These are phyloP conservation scores for Clavispora carvajalis DNA, from an alignment of 805 yeast species.

Conservation along the genomic window DNA sequence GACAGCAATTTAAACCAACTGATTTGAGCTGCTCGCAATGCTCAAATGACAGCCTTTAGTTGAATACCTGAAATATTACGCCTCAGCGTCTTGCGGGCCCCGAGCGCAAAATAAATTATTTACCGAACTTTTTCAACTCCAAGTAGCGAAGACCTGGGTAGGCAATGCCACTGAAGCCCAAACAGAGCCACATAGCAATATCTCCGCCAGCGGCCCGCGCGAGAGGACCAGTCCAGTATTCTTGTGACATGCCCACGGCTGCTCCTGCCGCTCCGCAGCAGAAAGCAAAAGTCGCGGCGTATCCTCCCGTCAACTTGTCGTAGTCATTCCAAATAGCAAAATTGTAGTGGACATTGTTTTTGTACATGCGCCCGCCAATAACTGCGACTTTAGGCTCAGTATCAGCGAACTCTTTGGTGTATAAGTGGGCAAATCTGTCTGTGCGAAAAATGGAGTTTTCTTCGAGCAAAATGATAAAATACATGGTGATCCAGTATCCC, in stretches of 20 bases:
- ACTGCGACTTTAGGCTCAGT: constrained; percentile 6
- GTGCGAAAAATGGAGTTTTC: constrained; percentile 72
- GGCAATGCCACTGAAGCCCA: constrained; percentile 61
- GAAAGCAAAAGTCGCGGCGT: constrained; percentile 66
- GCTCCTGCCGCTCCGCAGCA: constrained; percentile 74
- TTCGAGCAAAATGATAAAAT: constrained; percentile 62
- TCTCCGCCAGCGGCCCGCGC: constrained; percentile 60
- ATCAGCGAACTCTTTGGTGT: constrained; percentile 18
- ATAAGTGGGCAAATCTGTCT: constrained; percentile 27
- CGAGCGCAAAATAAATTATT: constrained; percentile 6
- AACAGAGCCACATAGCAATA: constrained; percentile 72
- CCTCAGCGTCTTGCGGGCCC: no score
- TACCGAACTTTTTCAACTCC: constrained; percentile 50
- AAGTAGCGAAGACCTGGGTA: constrained; percentile 63
- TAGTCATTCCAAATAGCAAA: constrained; percentile 58
- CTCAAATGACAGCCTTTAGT: no score
- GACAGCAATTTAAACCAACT: no score
- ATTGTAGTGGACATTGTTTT: constrained; percentile 11
- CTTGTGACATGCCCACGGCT: constrained; percentile 83
- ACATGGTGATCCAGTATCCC: constrained; percentile 87
- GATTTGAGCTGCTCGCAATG: no score
- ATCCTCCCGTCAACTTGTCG: constrained; percentile 57
- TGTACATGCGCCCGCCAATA: constrained; percentile 1
- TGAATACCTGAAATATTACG: no score
- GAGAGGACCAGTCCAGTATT: constrained; percentile 74